Evolutionary conservation across 1,284 basidiomycete genomes (phyloP), one percentile per base, ranked within the genome.

Genomic region (Grifola frondosa): DNA sequence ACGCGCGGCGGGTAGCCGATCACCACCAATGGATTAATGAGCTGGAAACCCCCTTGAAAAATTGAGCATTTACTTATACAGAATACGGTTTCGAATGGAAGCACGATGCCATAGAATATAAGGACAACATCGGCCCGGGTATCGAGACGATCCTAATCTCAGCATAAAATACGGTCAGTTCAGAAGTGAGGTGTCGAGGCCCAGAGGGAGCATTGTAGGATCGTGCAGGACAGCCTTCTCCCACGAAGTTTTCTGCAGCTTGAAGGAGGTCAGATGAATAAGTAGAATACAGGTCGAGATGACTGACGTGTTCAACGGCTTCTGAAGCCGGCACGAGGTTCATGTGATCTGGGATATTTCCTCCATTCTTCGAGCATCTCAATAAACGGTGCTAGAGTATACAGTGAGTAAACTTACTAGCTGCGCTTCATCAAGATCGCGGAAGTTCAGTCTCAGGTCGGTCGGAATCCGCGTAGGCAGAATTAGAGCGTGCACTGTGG

Each of bases 321-420:
- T 84, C 78, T 8, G 60, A 44, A 11, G 67, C 66, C 12, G 81
- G 71, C n/a, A 89, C 57, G 17, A 90, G 63, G 58, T 90, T 88
- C 84, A 90, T 89, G 53, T 90, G 84, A 50, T 87, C 79, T 10
- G 84, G 84, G 31, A 77, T 64, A 24, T 73, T 62, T 13, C 72
- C 72, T 20, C 66, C 68, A 44, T 86, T 86, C 87, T 90, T 52
- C 23, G 49, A 40, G 43, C 44, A 30, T 34, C 22, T 31, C 32
- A 32, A 41, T 35, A 30, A 33, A 49, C 32, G 43, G 37, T 36
- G 34, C 41, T 40, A 36, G 30, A 30, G 23, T 6, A 11, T 21
- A 25, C 19, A 4, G 10, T 15, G 21, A 23, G 8, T 6, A 16
- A 22, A 66, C 78, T 56, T 48, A 87, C 88, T 57, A 86, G 40